phyloP scores from a whole-genome alignment of 805 yeast species.

The Candida nitratophila region DNA sequence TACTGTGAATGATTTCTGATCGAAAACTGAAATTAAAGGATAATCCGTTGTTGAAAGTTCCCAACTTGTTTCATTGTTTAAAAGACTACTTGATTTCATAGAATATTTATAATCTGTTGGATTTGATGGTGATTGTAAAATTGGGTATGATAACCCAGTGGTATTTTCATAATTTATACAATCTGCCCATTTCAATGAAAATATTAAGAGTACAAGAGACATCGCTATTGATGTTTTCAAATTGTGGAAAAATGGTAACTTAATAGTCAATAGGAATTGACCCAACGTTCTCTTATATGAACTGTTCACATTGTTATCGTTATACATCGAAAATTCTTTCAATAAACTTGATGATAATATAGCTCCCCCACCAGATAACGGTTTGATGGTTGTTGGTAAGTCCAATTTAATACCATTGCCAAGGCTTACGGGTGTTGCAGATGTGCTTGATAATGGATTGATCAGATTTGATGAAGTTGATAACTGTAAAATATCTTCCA shows the following conservation, averaged over 20 bases:
- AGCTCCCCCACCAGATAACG: constrained; percentile 14
- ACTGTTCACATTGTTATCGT: constrained; percentile 2
- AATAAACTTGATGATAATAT: constrained; percentile 14
- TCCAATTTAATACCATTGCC: background rate
- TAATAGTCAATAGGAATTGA: constrained; percentile 26
- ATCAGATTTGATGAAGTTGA: background rate
- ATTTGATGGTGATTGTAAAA: background rate
- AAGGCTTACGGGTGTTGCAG: background rate
- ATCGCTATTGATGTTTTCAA: background rate
- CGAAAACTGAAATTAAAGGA: background rate
- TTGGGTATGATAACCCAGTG: background rate
- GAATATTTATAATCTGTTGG: background rate
- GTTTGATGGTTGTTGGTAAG: constrained; percentile 2
- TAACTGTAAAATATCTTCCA: constrained; percentile 42
- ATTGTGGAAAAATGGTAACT: constrained; percentile 28
- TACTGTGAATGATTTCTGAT: background rate
- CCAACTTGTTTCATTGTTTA: background rate
- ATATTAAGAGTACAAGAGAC: background rate
- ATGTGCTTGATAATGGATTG: background rate
- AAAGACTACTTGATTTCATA: background rate
- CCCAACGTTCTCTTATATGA: constrained; percentile 17
- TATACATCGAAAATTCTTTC: constrained; percentile 1
- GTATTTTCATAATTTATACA: background rate
- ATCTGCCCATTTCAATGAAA: background rate
- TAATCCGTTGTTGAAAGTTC: background rate